Base-by-base conservation (phyloP, 176 grass and related monocot genomes). In the Ampelocalamus luodianensis region DNA sequence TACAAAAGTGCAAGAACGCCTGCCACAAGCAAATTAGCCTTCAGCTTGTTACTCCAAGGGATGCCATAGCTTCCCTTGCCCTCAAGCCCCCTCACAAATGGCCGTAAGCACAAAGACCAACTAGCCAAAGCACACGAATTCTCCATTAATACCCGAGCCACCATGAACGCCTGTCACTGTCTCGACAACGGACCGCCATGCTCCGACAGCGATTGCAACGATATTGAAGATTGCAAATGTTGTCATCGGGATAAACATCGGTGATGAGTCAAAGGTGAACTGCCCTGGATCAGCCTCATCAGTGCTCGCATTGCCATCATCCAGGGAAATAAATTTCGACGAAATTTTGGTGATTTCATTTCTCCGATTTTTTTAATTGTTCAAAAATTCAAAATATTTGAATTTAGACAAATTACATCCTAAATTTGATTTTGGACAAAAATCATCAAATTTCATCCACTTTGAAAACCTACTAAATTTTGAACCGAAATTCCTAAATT, bases 211-310 rank as follows among this genome's bases (percentile, higher is more conserved):
- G 20, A 91, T 8, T 0, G 86, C 79, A 1, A 38, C 16, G 10
- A 89, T 0, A 83, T 67, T 81, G 22, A 87, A 1, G 44, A 91
- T 24, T 22, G 38, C 14, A 16, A 94, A 68, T 1, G 80, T 58
- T 5, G 83, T 84, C 5, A 53, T 83, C 0, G 75, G 74, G 73
- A 94, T 49, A 70, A 94, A 94, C 24, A 91, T 17, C 22, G 71
- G 76, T 8, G 86, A 91, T 1, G 82, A 40, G 56, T 94, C 89
- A 17, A 91, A 94, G n/a, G 92, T 94, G 86, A 94, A 91, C 39
- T 72, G 17, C 8, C 92, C 74, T 0, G 54, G 61, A 24, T 88
- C 77, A 0, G 9, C 26, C 0, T 55, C 18, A 8, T 8, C 32
- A 0, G 1, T 10, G 8, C 13, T 6, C 1, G 10, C 48, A 2